These are phyloP conservation scores for Lenwebbia sp. DNA, from an alignment of 345 rosid species.

Conservation along the genomic window DNA sequence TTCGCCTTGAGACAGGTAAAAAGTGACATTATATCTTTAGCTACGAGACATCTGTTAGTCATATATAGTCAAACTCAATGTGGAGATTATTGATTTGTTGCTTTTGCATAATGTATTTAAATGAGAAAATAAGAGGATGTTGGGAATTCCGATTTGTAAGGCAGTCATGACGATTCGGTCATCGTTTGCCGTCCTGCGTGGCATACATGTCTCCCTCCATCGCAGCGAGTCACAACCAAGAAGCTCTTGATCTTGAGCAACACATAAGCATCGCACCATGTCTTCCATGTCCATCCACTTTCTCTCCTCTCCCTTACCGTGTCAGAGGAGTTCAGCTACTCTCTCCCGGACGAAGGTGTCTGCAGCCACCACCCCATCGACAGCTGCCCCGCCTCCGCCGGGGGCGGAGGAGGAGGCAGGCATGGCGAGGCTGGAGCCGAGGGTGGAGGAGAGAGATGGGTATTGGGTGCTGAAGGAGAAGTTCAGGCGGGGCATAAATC, in stretches of 20 bases:
- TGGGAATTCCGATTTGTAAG: too few relatives aligned
- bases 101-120: too few relatives aligned
- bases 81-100: too few relatives aligned
- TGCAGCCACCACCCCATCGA: not conserved
- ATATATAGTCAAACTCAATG: too few relatives aligned
- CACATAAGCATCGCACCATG: not conserved
- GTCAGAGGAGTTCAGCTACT: not conserved
- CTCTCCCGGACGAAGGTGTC: not conserved
- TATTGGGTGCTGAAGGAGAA: slow-evolving; percentile 80
- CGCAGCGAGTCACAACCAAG: not conserved
- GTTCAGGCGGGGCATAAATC: slow-evolving; percentile 72
- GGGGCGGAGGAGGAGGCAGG: slow-evolving; percentile 22
- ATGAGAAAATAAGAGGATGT: too few relatives aligned
- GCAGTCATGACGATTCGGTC: too few relatives aligned
- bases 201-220: slow-evolving; percentile 3
- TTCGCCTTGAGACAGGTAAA: too few relatives aligned
- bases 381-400: slow-evolving; percentile 11
- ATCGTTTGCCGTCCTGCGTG: too few relatives aligned
- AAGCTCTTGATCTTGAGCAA: not conserved
- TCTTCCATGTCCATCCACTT: slow-evolving; percentile 43
- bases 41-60: too few relatives aligned
- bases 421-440: slow-evolving; percentile 58
- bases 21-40: too few relatives aligned
- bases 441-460: slow-evolving; percentile 71
- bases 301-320: slow-evolving; percentile 11